Evolutionary conservation across 108 stramenopile genomes (phyloP), one percentile per base, ranked within the genome.

Genomic region (Cylindrotheca fusiformis): DNA sequence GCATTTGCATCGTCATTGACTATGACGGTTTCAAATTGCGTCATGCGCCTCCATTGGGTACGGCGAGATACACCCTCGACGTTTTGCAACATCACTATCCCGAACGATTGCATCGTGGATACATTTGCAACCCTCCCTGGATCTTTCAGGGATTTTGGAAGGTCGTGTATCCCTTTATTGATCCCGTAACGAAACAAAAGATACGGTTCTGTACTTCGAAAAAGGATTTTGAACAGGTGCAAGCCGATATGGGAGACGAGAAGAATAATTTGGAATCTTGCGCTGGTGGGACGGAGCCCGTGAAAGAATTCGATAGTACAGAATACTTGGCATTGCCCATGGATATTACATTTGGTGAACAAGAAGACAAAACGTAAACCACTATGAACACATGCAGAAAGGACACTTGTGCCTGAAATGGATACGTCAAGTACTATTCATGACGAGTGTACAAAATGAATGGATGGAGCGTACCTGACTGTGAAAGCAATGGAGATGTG

Each of bases 71-170:
- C 23, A 95, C 94, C 2, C 48, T 96, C 51, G 60, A 78, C 63
- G 96, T 97, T 29, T 59, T 97, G 21, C 95, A 96, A 64, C 67
- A 77, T 30, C 93, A 93, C 74, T 97, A 95, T 76, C 89, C 91
- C 0, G 95, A 96, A 71, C 75, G 91, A 6, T 80, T 95, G 74
- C 72, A 82, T 45, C 58, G 83, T 41, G 88, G 86, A 0, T 96
- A 89, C 71, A 69, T 96, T 63, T 75, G 84, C 50, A 84, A 93
- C 63, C 91, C 95, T 8, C 94, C 94, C 0, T 62, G 90, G 29
- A 68, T 95, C 1, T 96, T 96, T 67, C 65, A 82, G 19, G 65
- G 81, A 18, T 95, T 96, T 79, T 97, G 90, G 86, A 67, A 63
- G 25, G 58, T 90, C 20, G 85, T 96, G 20, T 73, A 76, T 25